Evolutionary conservation across 2,329 filamentous ascomycete genomes (phyloP), one percentile per base, ranked within the genome.

Genomic region (Aureobasidium leucospermi): DNA sequence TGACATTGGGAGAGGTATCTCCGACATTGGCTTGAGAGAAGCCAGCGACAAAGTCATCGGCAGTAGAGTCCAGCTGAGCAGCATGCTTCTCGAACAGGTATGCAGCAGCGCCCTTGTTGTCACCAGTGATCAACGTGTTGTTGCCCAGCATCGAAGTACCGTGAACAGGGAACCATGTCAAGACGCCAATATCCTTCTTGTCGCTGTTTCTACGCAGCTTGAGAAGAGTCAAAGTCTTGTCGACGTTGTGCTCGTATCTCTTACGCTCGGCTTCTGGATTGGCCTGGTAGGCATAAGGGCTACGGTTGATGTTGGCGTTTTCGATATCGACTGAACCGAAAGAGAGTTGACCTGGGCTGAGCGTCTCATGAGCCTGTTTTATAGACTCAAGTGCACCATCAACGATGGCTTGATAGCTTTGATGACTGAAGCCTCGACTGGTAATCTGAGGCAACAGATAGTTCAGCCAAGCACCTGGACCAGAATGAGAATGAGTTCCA

Each of bases 101-200:
- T 0, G 92, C 89, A 2, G 93, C 92, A 6, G 96, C 90, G 11
- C 93, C 93, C 75, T 97, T 97, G 77, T 97, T 97, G 72, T 97
- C 93, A n/a, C 90, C 93, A 2, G 91, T 86, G 53, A 94, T 84
- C 13, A 96, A 79, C 0, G 91, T 96, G 74, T 96, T 96, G 75
- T 96, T 96, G 58, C 89, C 88, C 28, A 92, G 84, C 73, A 96
- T 83, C 0, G 90, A 96, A 0, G 93, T 97, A 48, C 92, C 92
- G 71, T 97, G 93, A 0, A 92, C 89, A 2, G 93, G 85, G 71
- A 93, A 96, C 89, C 92, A 97, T 15, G 90, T 94, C 60, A 97
- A 75, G 0, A 95, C 78, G 11, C 90, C 92, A 43, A 90, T 83
- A 60, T 86, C 87, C 74, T 90, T 91, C 49, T 81, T 80, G 68